Evolutionary conservation across 164 flowering plant species (phyloP).

Genomic region (Sedum album): DNA sequence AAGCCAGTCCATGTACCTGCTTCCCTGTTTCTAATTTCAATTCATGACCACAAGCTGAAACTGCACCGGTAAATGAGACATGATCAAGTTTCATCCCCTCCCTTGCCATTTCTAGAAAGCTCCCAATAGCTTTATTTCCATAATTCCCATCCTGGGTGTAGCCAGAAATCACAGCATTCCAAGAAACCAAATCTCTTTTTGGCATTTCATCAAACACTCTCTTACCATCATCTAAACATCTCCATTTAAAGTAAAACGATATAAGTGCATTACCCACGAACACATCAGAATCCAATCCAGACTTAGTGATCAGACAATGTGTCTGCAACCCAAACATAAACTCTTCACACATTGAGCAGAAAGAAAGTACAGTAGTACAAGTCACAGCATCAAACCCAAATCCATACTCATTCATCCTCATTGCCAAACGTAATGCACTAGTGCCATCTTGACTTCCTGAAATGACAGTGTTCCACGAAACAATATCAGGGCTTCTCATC

Average conservation of each 20-base stretch:
- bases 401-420: slow-evolving; percentile 45
- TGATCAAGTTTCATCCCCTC: slow-evolving; percentile 57
- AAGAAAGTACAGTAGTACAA: slow-evolving; percentile 45
- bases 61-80: slow-evolving; percentile 56
- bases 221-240: too few relatives aligned
- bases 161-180: slow-evolving; percentile 80
- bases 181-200: slow-evolving; percentile 61
- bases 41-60: slow-evolving; percentile 70
- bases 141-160: slow-evolving; percentile 52
- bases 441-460: slow-evolving; percentile 44
- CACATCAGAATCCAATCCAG: slow-evolving; percentile 48
- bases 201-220: slow-evolving; percentile 62
- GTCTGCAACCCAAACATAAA: slow-evolving; percentile 51
- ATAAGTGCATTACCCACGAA: too few relatives aligned
- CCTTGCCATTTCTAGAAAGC: slow-evolving; percentile 51
- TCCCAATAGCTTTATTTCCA: slow-evolving; percentile 42
- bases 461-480: slow-evolving; percentile 79
- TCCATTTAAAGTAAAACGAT: too few relatives aligned
- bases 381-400: slow-evolving; percentile 61
- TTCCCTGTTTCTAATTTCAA: slow-evolving; percentile 48
- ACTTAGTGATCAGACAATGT: slow-evolving; percentile 43
- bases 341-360: slow-evolving; percentile 42
- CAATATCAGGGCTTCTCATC: slow-evolving; percentile 42
- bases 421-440: slow-evolving; percentile 42
- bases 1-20: slow-evolving; percentile 50